A percentile compares a stretch with the other conserved stretches of the same genome.
Conservation (phyloP, 768 basidiomycete species). For the Leccinum olivaceopallidum region DNA sequence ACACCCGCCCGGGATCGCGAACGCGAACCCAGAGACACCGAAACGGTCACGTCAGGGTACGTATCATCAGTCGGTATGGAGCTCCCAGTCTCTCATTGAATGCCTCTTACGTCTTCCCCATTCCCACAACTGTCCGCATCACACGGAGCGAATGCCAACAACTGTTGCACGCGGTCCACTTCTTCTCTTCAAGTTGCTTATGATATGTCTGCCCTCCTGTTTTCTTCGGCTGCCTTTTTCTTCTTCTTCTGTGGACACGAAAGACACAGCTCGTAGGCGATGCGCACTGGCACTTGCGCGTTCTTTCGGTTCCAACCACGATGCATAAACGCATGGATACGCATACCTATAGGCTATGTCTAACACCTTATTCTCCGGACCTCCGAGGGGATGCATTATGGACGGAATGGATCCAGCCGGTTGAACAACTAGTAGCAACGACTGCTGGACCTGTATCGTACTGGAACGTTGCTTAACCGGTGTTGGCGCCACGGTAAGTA, state of each 20-base stretch:
- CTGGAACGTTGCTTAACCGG: background rate
- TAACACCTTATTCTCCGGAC: slow-evolving; percentile 14
- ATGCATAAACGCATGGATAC: slow-evolving; percentile 9
- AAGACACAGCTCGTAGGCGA: slow-evolving; percentile 9
- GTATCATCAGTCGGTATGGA: background rate
- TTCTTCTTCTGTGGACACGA: background rate
- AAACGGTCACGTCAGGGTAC: slow-evolving; percentile 4
- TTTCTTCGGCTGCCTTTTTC: background rate
- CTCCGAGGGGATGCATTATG: slow-evolving; percentile 22
- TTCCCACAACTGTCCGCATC: slow-evolving; percentile 13
- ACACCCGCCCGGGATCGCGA: slow-evolving; percentile 4
- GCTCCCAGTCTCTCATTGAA: background rate
- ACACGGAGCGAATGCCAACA: slow-evolving; percentile 11
- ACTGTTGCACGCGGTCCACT: slow-evolving; percentile 14
- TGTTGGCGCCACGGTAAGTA: background rate
- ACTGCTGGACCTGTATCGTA: background rate
- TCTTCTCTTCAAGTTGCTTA: background rate
- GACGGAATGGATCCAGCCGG: background rate
- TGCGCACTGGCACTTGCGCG: slow-evolving; percentile 4
- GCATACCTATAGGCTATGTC: slow-evolving; percentile 2
- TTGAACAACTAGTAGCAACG: background rate
- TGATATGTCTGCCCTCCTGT: background rate
- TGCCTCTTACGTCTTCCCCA: slow-evolving; percentile 12
- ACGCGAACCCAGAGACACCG: slow-evolving; percentile 6
- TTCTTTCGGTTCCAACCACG: background rate